A percentile compares a stretch with the other conserved stretches of the same genome.
Evolutionary conservation across 805 yeast genomes (phyloP).

Genomic region (Nakazawaea holstii): DNA sequence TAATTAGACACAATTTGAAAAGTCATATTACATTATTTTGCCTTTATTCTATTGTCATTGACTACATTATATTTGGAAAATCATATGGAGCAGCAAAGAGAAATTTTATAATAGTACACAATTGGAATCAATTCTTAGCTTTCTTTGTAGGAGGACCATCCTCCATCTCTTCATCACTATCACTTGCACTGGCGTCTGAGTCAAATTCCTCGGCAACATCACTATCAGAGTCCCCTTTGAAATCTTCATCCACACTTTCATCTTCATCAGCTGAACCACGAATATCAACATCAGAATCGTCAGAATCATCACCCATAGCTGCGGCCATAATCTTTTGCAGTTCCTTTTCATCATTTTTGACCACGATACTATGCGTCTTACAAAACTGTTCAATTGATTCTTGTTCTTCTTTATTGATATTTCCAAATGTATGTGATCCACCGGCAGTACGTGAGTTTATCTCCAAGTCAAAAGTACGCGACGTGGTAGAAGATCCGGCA

Average conservation of each 20-base stretch:
- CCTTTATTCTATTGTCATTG: too few relatives aligned
- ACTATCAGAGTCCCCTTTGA: constrained; percentile 54
- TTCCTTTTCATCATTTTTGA: constrained; percentile 84
- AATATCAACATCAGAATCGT: constrained; percentile 44
- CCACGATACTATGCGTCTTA: constrained; percentile 68
- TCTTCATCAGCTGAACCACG: constrained; percentile 75
- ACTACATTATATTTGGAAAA: too few relatives aligned
- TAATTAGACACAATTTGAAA: too few relatives aligned
- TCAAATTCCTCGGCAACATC: constrained; percentile 85
- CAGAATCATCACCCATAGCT: constrained; percentile 64
- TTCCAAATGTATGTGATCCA: constrained; percentile 78
- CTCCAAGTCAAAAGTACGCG: constrained; percentile 91
- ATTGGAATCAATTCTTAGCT: constrained; percentile 14
- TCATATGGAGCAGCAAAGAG: too few relatives aligned
- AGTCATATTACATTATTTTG: too few relatives aligned
- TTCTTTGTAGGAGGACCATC: constrained; percentile 23
- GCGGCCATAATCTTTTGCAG: constrained; percentile 77
- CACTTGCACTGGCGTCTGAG: constrained; percentile 39
- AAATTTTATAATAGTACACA: too few relatives aligned
- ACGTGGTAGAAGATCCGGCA: constrained; percentile 74
- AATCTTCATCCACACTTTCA: constrained; percentile 85
- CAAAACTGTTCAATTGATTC: constrained; percentile 69
- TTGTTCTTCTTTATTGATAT: constrained; percentile 87
- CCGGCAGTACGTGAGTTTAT: constrained; percentile 60
- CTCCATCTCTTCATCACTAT: constrained; percentile 20